phyloP scores from a whole-genome alignment of 2,329 filamentous ascomycete species.

The Colletotrichum sp. region DNA sequence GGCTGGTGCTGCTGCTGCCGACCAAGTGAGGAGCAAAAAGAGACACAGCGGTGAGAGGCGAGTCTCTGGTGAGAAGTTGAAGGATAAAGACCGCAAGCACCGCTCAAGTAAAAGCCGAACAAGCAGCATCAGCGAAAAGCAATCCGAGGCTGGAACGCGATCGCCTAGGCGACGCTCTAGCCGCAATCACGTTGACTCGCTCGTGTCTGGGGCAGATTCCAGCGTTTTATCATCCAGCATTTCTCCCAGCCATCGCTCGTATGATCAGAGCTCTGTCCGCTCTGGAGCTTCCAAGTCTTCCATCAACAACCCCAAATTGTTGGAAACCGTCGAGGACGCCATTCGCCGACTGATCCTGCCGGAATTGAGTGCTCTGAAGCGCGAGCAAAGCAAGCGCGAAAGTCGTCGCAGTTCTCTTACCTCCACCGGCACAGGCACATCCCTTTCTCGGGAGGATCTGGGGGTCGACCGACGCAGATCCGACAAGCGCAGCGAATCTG shows the following conservation, averaged over 20 bases:
- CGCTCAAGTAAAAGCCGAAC: slow-evolving; percentile 54
- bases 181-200: slow-evolving; percentile 56
- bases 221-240: slow-evolving; percentile 60
- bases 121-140: slow-evolving; percentile 53
- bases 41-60: slow-evolving; percentile 46
- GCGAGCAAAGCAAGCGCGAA: slow-evolving; percentile 82
- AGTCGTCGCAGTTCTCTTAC: slow-evolving; percentile 70
- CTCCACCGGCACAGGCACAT: slow-evolving; percentile 55
- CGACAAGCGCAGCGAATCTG: slow-evolving; percentile 56
- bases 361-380: slow-evolving; percentile 88
- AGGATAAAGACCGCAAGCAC: slow-evolving; percentile 56
- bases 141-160: slow-evolving; percentile 46
- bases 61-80: slow-evolving; percentile 41
- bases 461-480: slow-evolving; percentile 68
- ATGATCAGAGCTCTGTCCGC: slow-evolving; percentile 58
- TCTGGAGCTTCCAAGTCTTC: slow-evolving; percentile 67
- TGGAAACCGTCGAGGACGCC: slow-evolving; percentile 92
- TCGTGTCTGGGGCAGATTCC: slow-evolving; percentile 58
- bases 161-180: slow-evolving; percentile 57
- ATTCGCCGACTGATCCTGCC: slow-evolving; percentile 89
- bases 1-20: slow-evolving; percentile 42
- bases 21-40: slow-evolving; percentile 50
- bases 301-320: slow-evolving; percentile 88
- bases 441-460: slow-evolving; percentile 58
- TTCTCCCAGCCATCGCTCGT: slow-evolving; percentile 59